Evolutionary conservation across 495 filamentous ascomycete genomes (phyloP).

Genomic region (Tuber microsphaerosporum): DNA sequence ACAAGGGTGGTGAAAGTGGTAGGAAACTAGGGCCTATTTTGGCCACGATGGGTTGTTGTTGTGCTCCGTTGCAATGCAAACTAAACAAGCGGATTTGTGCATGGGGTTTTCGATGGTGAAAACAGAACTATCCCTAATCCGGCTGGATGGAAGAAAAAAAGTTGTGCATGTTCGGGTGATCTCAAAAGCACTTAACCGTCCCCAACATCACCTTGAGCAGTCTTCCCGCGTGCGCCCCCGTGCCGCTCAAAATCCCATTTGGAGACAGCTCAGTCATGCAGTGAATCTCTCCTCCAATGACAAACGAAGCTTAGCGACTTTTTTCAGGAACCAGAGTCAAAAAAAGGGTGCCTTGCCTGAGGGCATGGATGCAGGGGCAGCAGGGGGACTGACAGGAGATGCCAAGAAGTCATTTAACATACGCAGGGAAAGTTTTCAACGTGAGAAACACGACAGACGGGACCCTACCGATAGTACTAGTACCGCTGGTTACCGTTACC

Average conservation of each 20-base stretch:
- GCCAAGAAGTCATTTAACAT: not conserved
- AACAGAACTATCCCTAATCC: not conserved
- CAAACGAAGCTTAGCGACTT: not conserved
- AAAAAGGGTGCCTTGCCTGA: not conserved
- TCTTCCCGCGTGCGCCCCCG: not conserved
- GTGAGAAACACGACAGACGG: not conserved
- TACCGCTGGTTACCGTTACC: not conserved
- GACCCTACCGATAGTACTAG: too few species aligned
- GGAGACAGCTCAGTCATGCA: not conserved
- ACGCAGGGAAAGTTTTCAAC: not conserved
- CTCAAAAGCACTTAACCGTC: not conserved
- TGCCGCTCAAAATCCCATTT: not conserved
- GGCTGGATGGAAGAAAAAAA: not conserved
- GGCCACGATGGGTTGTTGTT: not conserved
- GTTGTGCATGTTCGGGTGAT: not conserved
- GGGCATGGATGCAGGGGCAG: not conserved
- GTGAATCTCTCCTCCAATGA: not conserved
- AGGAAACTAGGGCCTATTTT: not conserved
- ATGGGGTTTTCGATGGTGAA: not conserved
- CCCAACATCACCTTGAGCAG: not conserved
- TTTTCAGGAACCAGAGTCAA: not conserved
- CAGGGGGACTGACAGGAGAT: not conserved
- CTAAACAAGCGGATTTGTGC: not conserved
- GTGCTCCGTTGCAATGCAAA: not conserved
- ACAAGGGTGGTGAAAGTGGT: not conserved